A percentile compares a stretch with the other conserved stretches of the same genome.
These are phyloP conservation scores for Nothophytophthora sp. DNA, from an alignment of 352 stramenopile species.

Conservation along the genomic window DNA sequence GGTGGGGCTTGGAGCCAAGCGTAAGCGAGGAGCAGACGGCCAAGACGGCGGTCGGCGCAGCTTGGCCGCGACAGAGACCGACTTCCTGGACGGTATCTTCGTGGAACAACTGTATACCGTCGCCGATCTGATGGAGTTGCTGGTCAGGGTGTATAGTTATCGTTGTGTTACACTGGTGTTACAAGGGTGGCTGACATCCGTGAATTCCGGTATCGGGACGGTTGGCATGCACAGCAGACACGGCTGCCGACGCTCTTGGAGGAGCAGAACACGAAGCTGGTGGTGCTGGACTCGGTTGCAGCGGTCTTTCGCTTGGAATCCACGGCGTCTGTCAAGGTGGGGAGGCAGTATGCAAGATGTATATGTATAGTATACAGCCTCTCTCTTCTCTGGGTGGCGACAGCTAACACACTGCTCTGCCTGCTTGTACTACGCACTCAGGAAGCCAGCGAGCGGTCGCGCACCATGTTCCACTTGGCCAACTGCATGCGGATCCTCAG, in stretches of 20 bases:
- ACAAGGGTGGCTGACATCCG: neutral
- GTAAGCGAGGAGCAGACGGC: slow-evolving; percentile 37
- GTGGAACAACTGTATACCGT: slow-evolving; percentile 79
- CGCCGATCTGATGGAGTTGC: slow-evolving; percentile 57
- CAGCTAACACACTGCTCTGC: neutral
- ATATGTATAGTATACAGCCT: too few species aligned
- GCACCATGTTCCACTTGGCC: slow-evolving; percentile 80
- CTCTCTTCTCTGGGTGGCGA: neutral
- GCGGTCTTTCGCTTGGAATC: slow-evolving; percentile 75
- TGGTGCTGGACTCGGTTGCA: slow-evolving; percentile 81
- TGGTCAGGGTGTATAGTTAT: too few species aligned
- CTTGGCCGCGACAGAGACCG: neutral
- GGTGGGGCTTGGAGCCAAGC: slow-evolving; percentile 35
- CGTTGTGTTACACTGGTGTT: too few species aligned
- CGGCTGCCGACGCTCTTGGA: slow-evolving; percentile 63
- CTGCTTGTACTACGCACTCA: slow-evolving; percentile 15
- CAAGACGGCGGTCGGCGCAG: too few species aligned
- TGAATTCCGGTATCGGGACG: too few species aligned
- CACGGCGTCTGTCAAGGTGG: slow-evolving; percentile 65
- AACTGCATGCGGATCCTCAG: slow-evolving; percentile 87
- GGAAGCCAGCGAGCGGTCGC: slow-evolving; percentile 69
- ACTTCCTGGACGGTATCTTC: slow-evolving; percentile 78
- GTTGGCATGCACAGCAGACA: slow-evolving; percentile 44
- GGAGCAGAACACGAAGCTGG: slow-evolving; percentile 76
- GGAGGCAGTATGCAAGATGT: too few species aligned